phyloP scores from a whole-genome alignment of 306 rosid genomes.

The Prinsepia uniflora region DNA sequence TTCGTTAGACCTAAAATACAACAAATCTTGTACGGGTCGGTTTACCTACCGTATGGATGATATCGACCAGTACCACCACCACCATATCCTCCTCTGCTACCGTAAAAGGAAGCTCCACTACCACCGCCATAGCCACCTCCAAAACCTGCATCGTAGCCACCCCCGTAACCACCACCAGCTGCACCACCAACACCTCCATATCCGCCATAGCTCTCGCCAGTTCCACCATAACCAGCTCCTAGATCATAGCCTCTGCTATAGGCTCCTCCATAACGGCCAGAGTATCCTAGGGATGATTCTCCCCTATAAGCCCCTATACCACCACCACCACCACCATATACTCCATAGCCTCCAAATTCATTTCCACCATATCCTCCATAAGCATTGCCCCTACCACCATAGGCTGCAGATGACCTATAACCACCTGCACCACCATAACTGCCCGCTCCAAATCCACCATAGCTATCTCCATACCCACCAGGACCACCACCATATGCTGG shows the following conservation, averaged over 20 bases:
- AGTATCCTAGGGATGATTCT: slow-evolving; percentile 70
- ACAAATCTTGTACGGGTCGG: slow-evolving; percentile 6
- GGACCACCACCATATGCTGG: slow-evolving; percentile 61
- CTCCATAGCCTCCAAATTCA: slow-evolving; percentile 87
- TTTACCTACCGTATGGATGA: slow-evolving; percentile 91
- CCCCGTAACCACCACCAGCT: slow-evolving; percentile 62
- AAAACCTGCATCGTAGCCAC: slow-evolving; percentile 58
- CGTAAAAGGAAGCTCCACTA: slow-evolving; percentile 77
- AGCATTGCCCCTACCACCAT: slow-evolving; percentile 50
- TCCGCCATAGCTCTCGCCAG: slow-evolving; percentile 70
- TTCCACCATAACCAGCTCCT: slow-evolving; percentile 79
- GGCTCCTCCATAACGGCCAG: slow-evolving; percentile 77
- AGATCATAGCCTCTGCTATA: slow-evolving; percentile 82
- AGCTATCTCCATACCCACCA: slow-evolving; percentile 70
- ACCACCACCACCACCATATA: slow-evolving; percentile 58
- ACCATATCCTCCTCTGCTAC: slow-evolving; percentile 84
- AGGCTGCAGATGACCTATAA: slow-evolving; percentile 57
- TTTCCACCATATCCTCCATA: slow-evolving; percentile 68
- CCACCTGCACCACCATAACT: slow-evolving; percentile 56
- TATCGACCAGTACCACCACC: slow-evolving; percentile 71
- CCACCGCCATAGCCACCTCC: slow-evolving; percentile 71
- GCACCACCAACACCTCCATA: slow-evolving; percentile 50
- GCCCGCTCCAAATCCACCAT: slow-evolving; percentile 71
- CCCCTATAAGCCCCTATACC: slow-evolving; percentile 80
- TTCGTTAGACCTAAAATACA: slow-evolving; percentile 35